Conservation (phyloP, 805 yeast species). For the Hermanozyma aechmeae region DNA sequence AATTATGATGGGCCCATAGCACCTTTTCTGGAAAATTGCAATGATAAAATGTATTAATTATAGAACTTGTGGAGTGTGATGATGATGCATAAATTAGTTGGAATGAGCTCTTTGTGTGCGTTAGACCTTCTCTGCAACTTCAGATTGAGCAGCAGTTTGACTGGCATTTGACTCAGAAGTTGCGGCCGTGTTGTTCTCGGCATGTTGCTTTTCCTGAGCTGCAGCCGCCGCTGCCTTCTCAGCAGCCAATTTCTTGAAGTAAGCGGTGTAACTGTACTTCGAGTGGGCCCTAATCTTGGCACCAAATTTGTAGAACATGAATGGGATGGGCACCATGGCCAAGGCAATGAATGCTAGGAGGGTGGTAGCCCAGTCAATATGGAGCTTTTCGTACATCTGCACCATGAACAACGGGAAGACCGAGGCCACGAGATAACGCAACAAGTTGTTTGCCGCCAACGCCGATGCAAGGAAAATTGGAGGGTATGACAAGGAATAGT, state of each 20-base stretch:
- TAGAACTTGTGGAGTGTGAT: too few relatives aligned
- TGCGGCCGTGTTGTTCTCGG: too few relatives aligned
- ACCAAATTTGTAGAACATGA: conserved; percentile 56
- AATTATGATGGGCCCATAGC: too few relatives aligned
- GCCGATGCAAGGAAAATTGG: conserved; percentile 79
- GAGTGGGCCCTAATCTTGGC: conserved; percentile 46
- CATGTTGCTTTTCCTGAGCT: too few relatives aligned
- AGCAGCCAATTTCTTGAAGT: conserved; percentile 12
- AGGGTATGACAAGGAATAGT: conserved; percentile 65
- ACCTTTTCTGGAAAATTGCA: too few relatives aligned
- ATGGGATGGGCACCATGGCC: conserved; percentile 68
- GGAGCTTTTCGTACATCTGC: conserved; percentile 70
- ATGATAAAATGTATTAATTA: too few relatives aligned
- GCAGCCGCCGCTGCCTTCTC: conserved; percentile 11
- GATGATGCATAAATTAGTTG: too few relatives aligned
- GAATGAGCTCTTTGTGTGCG: too few relatives aligned
- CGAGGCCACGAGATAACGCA: conserved; percentile 67
- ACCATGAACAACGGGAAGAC: conserved; percentile 79
- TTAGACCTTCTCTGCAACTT: too few relatives aligned
- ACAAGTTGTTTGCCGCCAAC: conserved; percentile 76
- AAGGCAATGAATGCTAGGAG: conserved; percentile 57
- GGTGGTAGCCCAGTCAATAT: conserved; percentile 74
- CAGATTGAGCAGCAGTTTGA: too few relatives aligned
- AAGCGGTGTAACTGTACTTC: conserved; percentile 50
- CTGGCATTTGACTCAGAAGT: too few relatives aligned